Evolutionary conservation across 1,284 basidiomycete genomes (phyloP).

Genomic region (Trametes sp.): DNA sequence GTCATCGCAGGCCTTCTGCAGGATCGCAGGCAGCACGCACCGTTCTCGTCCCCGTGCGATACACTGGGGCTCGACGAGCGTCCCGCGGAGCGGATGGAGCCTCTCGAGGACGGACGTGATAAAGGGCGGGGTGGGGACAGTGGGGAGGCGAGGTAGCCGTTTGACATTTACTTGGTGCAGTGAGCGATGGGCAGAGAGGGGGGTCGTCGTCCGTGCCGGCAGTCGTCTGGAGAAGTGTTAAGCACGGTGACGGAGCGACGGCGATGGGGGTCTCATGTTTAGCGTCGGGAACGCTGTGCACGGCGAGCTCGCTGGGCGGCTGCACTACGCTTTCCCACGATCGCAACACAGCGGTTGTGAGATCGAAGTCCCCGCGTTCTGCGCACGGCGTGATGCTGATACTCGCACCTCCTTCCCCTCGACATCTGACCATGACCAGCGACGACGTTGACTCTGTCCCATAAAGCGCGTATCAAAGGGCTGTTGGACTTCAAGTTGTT

Average conservation of each 20-base stretch:
- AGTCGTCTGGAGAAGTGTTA: conserved; percentile 3
- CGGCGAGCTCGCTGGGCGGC: conserved; percentile 21
- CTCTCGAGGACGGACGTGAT: conserved; percentile 67
- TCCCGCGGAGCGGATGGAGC: conserved; percentile 52
- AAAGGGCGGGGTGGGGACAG: conserved; percentile 45
- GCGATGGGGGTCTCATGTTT: conserved; percentile 19
- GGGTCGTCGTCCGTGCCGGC: conserved; percentile 12
- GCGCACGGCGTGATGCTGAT: conserved; percentile 6
- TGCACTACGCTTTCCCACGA: conserved; percentile 26
- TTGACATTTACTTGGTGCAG: conserved; percentile 29
- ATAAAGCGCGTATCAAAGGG: neutral
- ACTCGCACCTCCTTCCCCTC: neutral
- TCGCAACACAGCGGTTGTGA: conserved; percentile 13
- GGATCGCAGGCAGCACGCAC: conserved; percentile 46
- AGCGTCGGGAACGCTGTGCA: conserved; percentile 29
- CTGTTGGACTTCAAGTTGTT: too few relatives aligned
- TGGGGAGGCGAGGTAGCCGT: conserved; percentile 37
- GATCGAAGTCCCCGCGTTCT: conserved; percentile 6
- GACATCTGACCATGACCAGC: conserved; percentile 8
- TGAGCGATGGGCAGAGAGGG: conserved; percentile 6
- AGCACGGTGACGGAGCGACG: conserved; percentile 19
- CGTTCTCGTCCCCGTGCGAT: conserved; percentile 60
- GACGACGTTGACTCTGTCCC: neutral
- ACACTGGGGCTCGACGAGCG: conserved; percentile 57
- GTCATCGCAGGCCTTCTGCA: neutral